Evolutionary conservation across 1,284 basidiomycete species (phyloP).

Genomic region (Sporisorium graminicola): DNA sequence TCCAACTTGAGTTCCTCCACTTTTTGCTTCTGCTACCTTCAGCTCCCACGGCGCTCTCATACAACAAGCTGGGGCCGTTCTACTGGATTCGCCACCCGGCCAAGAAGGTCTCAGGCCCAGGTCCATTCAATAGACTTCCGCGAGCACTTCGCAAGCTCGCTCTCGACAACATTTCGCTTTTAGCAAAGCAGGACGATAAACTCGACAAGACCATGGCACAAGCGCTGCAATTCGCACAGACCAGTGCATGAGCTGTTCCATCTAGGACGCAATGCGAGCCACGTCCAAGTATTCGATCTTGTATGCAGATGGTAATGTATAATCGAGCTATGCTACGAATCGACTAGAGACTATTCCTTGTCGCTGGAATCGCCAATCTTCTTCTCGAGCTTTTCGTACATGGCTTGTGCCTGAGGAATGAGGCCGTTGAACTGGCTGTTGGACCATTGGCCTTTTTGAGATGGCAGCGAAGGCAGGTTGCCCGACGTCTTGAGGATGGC

Average conservation of each 20-base stretch:
- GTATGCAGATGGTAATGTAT: not conserved
- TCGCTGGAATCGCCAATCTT: slow-evolving; percentile 30
- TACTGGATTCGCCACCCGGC: slow-evolving; percentile 44
- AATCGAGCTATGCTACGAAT: not conserved
- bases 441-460: slow-evolving; percentile 48
- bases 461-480: slow-evolving; percentile 42
- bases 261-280: not conserved
- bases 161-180: slow-evolving; percentile 23
- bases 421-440: slow-evolving; percentile 47
- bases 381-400: slow-evolving; percentile 45
- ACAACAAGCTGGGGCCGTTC: slow-evolving; percentile 36
- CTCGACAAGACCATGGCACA: slow-evolving; percentile 33
- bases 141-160: slow-evolving; percentile 27
- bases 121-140: slow-evolving; percentile 33
- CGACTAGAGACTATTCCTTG: not conserved
- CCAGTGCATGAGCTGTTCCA: not conserved
- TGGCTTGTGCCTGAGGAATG: slow-evolving; percentile 45
- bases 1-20: slow-evolving; percentile 40
- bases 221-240: slow-evolving; percentile 14
- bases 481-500: slow-evolving; percentile 49
- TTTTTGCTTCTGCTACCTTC: slow-evolving; percentile 37
- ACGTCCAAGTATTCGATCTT: not conserved
- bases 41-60: slow-evolving; percentile 15
- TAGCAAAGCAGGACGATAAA: slow-evolving; percentile 19
- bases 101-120: slow-evolving; percentile 29